Evolutionary conservation across 345 rosid species (phyloP).

Genomic region (Heritiera fomes): DNA sequence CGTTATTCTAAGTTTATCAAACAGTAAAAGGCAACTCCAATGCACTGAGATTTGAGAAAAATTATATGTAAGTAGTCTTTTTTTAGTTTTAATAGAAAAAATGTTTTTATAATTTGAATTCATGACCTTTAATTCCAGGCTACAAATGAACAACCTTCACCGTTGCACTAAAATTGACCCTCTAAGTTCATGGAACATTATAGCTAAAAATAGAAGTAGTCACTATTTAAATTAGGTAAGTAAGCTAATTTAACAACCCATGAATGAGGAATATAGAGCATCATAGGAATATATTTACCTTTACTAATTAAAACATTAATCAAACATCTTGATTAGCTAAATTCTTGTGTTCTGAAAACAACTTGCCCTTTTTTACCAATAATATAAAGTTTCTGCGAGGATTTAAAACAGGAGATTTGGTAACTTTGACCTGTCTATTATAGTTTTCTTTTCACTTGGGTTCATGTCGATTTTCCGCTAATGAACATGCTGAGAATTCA

Average conservation of each 20-base stretch:
- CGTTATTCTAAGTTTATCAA: background rate
- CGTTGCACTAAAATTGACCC: no score
- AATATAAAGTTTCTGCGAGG: background rate
- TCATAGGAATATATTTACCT: background rate
- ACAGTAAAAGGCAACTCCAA: no score
- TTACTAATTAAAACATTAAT: background rate
- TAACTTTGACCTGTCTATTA: slow-evolving; percentile 7
- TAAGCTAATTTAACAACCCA: background rate
- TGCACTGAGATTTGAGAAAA: no score
- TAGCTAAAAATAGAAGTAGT: slow-evolving; percentile 1
- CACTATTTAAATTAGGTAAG: slow-evolving; percentile 12
- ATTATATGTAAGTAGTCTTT: no score
- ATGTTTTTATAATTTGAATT: no score
- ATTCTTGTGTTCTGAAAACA: background rate
- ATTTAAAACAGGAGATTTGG: background rate
- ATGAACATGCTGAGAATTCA: background rate
- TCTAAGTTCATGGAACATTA: background rate
- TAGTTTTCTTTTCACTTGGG: background rate
- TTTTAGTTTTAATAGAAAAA: no score
- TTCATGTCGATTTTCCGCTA: background rate
- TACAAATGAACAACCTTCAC: no score
- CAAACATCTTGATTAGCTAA: background rate
- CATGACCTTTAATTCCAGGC: no score
- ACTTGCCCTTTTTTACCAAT: background rate
- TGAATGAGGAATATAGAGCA: background rate